phyloP scores from a whole-genome alignment of 1,284 basidiomycete species.

The Trichosporon sp. region DNA sequence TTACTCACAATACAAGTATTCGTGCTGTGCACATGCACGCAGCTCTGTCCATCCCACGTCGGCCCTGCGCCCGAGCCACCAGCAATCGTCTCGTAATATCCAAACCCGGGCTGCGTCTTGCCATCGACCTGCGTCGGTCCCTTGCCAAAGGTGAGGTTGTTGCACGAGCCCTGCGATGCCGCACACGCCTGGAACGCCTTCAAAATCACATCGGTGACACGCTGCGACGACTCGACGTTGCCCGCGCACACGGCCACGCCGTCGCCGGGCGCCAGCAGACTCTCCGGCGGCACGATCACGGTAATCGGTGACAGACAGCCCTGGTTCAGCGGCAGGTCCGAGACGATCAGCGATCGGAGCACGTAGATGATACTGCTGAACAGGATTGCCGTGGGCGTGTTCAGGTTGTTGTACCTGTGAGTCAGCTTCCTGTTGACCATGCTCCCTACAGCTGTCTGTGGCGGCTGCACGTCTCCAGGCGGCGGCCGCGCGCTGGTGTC shows the following conservation, averaged over 20 bases:
- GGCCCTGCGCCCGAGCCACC: conserved; percentile 94
- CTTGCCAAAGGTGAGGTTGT: conserved; percentile 65
- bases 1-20: conserved; percentile 19
- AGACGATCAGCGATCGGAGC: conserved; percentile 84
- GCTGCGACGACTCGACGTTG: conserved; percentile 85
- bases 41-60: conserved; percentile 66
- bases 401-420: conserved; percentile 27
- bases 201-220: conserved; percentile 91
- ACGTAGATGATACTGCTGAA: conserved; percentile 92
- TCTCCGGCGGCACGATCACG: conserved; percentile 57
- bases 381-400: conserved; percentile 70
- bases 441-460: neutral
- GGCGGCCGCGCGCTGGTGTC: too few species aligned
- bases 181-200: conserved; percentile 89
- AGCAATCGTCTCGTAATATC: conserved; percentile 93
- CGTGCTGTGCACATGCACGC: conserved; percentile 39
- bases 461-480: too few species aligned
- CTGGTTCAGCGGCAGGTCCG: conserved; percentile 67
- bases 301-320: conserved; percentile 42
- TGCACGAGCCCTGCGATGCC: conserved; percentile 79
- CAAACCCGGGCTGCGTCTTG: conserved; percentile 64
- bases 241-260: conserved; percentile 90
- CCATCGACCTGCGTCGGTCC: conserved; percentile 68
- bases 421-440: conserved; percentile 43
- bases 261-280: conserved; percentile 71